Base-by-base conservation (phyloP, 768 basidiomycete genomes). In the Mrakia hoshinonis region DNA sequence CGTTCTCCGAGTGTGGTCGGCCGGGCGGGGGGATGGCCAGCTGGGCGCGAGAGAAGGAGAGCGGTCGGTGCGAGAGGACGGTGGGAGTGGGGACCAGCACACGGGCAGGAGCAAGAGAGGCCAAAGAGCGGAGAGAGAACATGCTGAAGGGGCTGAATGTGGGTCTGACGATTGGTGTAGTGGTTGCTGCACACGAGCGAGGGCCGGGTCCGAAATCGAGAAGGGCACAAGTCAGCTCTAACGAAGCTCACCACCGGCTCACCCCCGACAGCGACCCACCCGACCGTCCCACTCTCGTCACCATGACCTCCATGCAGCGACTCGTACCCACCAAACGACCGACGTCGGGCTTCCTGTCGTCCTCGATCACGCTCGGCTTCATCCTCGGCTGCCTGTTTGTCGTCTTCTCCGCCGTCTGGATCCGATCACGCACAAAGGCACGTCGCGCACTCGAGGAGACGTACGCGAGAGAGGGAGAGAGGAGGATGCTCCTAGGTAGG, bases 331-430 rank as follows among this genome's bases (percentile, higher is more conserved):
- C 51, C 10, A 10, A 46, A 52, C 48, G 22, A 4, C 46, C 65
- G 18, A 65, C 64, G 22, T 67, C 70, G 2, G 70, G 70, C 34
- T 67, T 72, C 34, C 46, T 72, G 24, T 72, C 70, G 29, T 48
- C 65, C n/a, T 34, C 55, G 10, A 47, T 67, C 13, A 58, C 70
- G 6, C 65, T 72, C 29, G 66, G 26, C 18, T 34, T 48, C 36
- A 36, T 72, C 46, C 55, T 72, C 47, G 43, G 47, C 22, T 2
- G 34, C 34, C 54, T 72, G n/a, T 60, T 72, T 46, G 12, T n/a
- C 46, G 12, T 24, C 24, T 72, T 49, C 55, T 15, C 47, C 12
- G n/a, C 49, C 70, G 12, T 55, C 46, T 39, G 43, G 31, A n/a
- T 48, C 31, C 54, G 29, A 12, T 68, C 67, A 5, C 22, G 54